Conservation (phyloP, 495 filamentous ascomycete species). For the Hyphodiscus hymeniophilus region DNA sequence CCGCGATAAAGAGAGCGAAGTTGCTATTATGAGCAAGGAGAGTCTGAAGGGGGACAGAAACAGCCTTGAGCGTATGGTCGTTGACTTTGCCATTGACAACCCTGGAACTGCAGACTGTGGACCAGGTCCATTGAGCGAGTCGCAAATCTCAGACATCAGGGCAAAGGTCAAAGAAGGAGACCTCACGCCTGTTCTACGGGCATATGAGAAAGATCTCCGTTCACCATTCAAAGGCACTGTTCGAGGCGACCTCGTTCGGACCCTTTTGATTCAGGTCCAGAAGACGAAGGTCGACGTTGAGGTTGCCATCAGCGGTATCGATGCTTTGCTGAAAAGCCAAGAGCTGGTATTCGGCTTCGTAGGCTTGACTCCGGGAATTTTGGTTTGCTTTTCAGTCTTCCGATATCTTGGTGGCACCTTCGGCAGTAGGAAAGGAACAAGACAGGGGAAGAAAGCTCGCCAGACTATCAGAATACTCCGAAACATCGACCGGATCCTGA, state of each 20-base stretch:
- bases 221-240: slow-evolving; percentile 72
- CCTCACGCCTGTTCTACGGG: slow-evolving; percentile 79
- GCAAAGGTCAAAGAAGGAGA: slow-evolving; percentile 82
- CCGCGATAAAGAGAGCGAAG: slow-evolving; percentile 82
- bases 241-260: slow-evolving; percentile 77
- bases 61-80: slow-evolving; percentile 93
- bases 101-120: slow-evolving; percentile 40
- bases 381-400: slow-evolving; percentile 69
- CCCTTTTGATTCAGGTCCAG: slow-evolving; percentile 90
- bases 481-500: slow-evolving; percentile 79
- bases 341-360: slow-evolving; percentile 97
- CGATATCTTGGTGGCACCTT: slow-evolving; percentile 64
- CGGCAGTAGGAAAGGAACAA: slow-evolving; percentile 57
- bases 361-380: slow-evolving; percentile 79
- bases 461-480: slow-evolving; percentile 66
- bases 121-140: slow-evolving; percentile 35
- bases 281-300: slow-evolving; percentile 99
- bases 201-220: slow-evolving; percentile 81
- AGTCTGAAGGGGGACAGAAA: slow-evolving; percentile 82
- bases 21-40: slow-evolving; percentile 89
- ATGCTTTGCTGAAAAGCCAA: slow-evolving; percentile 86
- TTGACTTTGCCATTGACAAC: slow-evolving; percentile 84
- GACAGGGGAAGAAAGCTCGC: slow-evolving; percentile 47
- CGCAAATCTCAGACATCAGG: slow-evolving; percentile 60
- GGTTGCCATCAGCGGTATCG: slow-evolving; percentile 89